Conservation (phyloP, 805 yeast species). For the Kodamaea fukazawae region DNA sequence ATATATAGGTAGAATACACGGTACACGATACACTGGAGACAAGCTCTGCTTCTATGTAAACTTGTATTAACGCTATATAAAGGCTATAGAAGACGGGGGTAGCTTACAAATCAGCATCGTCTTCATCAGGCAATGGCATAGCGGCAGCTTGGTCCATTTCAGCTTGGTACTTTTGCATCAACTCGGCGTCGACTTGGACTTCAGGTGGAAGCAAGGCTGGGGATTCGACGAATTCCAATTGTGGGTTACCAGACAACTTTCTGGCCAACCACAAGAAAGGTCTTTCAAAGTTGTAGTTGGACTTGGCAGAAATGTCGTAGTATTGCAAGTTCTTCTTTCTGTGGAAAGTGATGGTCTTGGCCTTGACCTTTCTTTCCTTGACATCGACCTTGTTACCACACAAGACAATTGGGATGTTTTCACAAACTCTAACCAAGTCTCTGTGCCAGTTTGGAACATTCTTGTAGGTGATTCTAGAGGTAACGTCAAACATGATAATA, state of each 20-base stretch:
- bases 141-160: constrained; percentile 99
- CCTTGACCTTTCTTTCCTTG: constrained; percentile 99
- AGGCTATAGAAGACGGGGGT: constrained; percentile 2
- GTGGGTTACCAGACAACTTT: constrained; percentile 97
- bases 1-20: no score
- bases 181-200: constrained; percentile 92
- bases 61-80: constrained; percentile 6
- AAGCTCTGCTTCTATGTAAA: constrained; percentile 2
- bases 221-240: constrained; percentile 96
- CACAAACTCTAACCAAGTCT: constrained; percentile 99
- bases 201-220: constrained; percentile 99
- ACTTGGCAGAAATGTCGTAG: constrained; percentile 99
- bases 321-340: constrained; percentile 99
- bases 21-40: no score
- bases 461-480: constrained; percentile 98
- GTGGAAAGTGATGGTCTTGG: constrained; percentile 99
- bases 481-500: constrained; percentile 99
- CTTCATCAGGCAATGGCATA: constrained; percentile 99
- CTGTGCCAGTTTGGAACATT: constrained; percentile 99
- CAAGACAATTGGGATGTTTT: constrained; percentile 97
- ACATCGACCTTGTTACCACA: constrained; percentile 99
- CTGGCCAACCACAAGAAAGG: constrained; percentile 99
- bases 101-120: constrained; percentile 93
- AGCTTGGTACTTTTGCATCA: constrained; percentile 98
- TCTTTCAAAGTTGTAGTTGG: constrained; percentile 99